Evolutionary conservation across 2,329 filamentous ascomycete species (phyloP), one percentile per base, ranked within the genome.

Genomic region (Trichoderma sp.): DNA sequence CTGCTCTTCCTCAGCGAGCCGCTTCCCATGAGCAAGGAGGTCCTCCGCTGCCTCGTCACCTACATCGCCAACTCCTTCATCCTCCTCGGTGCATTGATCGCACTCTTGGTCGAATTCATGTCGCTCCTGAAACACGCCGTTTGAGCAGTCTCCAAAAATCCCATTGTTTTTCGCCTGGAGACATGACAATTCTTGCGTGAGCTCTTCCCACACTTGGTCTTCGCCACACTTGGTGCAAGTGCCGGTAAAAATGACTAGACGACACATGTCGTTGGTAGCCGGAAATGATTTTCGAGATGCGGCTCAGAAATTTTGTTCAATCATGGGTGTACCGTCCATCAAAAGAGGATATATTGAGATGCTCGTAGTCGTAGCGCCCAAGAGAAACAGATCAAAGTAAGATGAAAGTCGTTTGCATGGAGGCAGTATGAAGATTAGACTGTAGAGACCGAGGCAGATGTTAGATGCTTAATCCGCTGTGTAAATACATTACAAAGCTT

Each of bases 61-160:
- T 59, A 82, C 72, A 66, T 81, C 81, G 39, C 77, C 82, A 58
- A 84, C 77, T 11, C 80, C 81, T 69, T 82, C 81, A 58, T 81
- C 79, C 69, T 81, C 79, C 52, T 80, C 79, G 56, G 77, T 72
- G 68, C 83, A 85, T 16, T 75, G 71, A 58, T 82, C 78, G 74
- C 83, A 85, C 72, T 85, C 83, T 69, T 84, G 83, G 71, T 84
- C 82, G 69, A 83, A 84, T 3, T 71, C 70, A 74, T 84, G 83
- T 68, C 83, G 76, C 70, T 84, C 82, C 46, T 77, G 72, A 49
- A 77, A 73, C 34, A 83, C 76, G 37, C 83, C 83, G 28, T 74
- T 73, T 49, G 74, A 72, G 74, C 83, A 85, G 58, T 79, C 75
- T 51, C 83, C 83, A 66, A 85, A 84, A 13, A 72, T 72, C 59